phyloP scores from a whole-genome alignment of 441 rosid genomes.

The Breynia disticha region DNA sequence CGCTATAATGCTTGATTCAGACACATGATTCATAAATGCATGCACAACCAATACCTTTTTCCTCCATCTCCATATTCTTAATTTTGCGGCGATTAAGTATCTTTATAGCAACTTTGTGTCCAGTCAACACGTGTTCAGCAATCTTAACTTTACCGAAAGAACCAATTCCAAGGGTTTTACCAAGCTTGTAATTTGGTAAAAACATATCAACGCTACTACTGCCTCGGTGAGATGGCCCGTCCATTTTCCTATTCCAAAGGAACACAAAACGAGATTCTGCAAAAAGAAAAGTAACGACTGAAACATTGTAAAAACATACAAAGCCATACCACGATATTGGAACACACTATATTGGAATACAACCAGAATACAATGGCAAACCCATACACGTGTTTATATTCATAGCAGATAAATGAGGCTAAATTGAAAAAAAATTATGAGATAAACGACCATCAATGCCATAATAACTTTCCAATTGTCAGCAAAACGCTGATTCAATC shows the following conservation, averaged over 20 bases:
- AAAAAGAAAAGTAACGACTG: neutral
- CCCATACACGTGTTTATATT: too few relatives aligned
- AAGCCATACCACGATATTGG: too few relatives aligned
- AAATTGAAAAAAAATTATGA: too few relatives aligned
- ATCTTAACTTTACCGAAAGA: conserved; percentile 94
- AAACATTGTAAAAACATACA: too few relatives aligned
- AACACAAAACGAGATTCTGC: neutral
- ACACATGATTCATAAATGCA: neutral
- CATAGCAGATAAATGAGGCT: too few relatives aligned
- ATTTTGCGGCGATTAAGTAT: conserved; percentile 93
- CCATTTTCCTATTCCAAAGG: conserved; percentile 43
- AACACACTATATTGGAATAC: too few relatives aligned
- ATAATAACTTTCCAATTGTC: too few relatives aligned
- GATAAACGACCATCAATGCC: too few relatives aligned
- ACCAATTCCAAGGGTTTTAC: conserved; percentile 92
- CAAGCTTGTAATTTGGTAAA: conserved; percentile 77
- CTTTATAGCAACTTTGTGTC: conserved; percentile 94
- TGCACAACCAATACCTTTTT: conserved; percentile 49
- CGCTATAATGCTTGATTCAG: neutral
- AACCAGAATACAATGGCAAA: too few relatives aligned
- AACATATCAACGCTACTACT: conserved; percentile 39
- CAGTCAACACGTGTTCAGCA: conserved; percentile 84
- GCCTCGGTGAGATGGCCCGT: conserved; percentile 52
- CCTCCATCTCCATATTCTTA: conserved; percentile 88
- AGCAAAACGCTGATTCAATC: too few relatives aligned